Percentiles rank a stretch among this genome's conserved stretches.
Conservation (phyloP, 1,139 yeast genomes). For the Zygosaccharomyces pseudobailii region DNA sequence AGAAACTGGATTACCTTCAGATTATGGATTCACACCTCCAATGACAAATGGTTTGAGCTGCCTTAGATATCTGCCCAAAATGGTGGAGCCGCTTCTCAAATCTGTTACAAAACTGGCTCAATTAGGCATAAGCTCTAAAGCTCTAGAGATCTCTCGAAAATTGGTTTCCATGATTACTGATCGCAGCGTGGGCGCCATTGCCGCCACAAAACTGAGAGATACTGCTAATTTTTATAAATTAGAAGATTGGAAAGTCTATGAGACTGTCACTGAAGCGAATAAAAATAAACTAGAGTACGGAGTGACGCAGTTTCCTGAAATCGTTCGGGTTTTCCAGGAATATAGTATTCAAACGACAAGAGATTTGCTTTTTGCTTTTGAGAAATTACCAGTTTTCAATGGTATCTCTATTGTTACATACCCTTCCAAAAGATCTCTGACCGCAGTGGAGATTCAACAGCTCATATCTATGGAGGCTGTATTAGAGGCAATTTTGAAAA, state of each 20-base stretch:
- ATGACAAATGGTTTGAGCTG: conserved; percentile 56
- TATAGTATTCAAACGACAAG: conserved; percentile 37
- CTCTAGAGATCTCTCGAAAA: conserved; percentile 37
- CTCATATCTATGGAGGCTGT: conserved; percentile 47
- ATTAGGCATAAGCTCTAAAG: conserved; percentile 38
- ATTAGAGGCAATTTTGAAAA: conserved; percentile 47
- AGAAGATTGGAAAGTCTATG: conserved; percentile 41
- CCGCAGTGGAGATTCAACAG: conserved; percentile 46
- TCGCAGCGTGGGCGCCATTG: conserved; percentile 43
- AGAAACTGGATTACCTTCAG: conserved; percentile 29
- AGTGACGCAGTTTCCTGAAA: conserved; percentile 46
- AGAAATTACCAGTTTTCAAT: conserved; percentile 38
- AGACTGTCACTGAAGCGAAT: conserved; percentile 15
- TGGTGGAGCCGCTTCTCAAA: conserved; percentile 38
- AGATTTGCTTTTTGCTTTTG: conserved; percentile 33
- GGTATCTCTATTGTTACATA: conserved; percentile 36
- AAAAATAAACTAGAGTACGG: conserved; percentile 32
- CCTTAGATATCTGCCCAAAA: conserved; percentile 42
- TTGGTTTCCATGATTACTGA: conserved; percentile 39
- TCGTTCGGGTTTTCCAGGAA: conserved; percentile 41
- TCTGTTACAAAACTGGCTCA: conserved; percentile 44
- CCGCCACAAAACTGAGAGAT: conserved; percentile 49
- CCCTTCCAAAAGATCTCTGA: conserved; percentile 43
- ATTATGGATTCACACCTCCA: conserved; percentile 57
- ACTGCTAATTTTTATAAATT: conserved; percentile 40